Evolutionary conservation across 352 stramenopile genomes (phyloP).

Genomic region (Pythium vanterpoolii): DNA sequence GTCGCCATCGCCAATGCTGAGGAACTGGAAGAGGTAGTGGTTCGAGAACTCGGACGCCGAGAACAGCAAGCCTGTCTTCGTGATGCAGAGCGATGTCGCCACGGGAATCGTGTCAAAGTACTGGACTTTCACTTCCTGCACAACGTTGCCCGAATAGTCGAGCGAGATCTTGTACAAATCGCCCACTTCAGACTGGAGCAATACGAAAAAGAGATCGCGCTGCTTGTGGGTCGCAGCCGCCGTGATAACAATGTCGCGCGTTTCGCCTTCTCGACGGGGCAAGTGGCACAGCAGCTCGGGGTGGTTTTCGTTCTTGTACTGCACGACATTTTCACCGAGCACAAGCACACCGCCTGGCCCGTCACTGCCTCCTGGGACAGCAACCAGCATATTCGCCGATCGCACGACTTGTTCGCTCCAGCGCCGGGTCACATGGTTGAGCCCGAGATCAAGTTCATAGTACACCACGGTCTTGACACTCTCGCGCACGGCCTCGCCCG

Average conservation of each 20-base stretch:
- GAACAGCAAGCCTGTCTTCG: slow-evolving; percentile 97
- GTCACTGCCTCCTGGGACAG: slow-evolving; percentile 80
- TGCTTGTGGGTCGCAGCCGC: slow-evolving; percentile 93
- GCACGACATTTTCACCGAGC: slow-evolving; percentile 94
- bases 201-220: slow-evolving; percentile 95
- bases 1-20: slow-evolving; percentile 94
- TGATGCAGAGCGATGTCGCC: slow-evolving; percentile 95
- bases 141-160: slow-evolving; percentile 74
- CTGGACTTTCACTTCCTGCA: slow-evolving; percentile 86
- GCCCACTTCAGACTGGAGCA: slow-evolving; percentile 97
- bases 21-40: slow-evolving; percentile 98
- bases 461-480: slow-evolving; percentile 96
- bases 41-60: slow-evolving; percentile 96
- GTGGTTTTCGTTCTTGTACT: slow-evolving; percentile 97
- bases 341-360: slow-evolving; percentile 94
- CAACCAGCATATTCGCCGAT: slow-evolving; percentile 94
- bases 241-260: slow-evolving; percentile 91
- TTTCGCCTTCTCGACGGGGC: slow-evolving; percentile 70
- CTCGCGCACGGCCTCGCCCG: slow-evolving; percentile 46
- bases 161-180: slow-evolving; percentile 99
- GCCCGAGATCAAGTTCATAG: slow-evolving; percentile 98
- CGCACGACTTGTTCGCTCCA: slow-evolving; percentile 89
- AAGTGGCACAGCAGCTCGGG: slow-evolving; percentile 69
- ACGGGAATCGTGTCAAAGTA: slow-evolving; percentile 98
- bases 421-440: slow-evolving; percentile 98